These are phyloP conservation scores for Heterobasidion annosum DNA, from an alignment of 1,284 basidiomycete genomes.

Conservation along the genomic window DNA sequence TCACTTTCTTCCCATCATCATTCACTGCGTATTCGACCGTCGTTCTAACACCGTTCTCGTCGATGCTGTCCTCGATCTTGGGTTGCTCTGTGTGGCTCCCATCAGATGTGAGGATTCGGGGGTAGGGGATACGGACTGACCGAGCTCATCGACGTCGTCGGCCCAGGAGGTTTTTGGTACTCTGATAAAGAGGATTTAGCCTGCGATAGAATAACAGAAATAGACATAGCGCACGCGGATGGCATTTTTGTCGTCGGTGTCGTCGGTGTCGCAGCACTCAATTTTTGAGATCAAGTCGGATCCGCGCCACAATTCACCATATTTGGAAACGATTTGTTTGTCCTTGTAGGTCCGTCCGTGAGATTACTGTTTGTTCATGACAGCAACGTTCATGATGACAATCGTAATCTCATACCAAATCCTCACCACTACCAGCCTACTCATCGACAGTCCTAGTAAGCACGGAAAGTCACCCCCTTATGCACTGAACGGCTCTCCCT, in stretches of 20 bases:
- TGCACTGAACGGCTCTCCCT: background rate
- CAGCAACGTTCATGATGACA: background rate
- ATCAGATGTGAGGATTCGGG: background rate
- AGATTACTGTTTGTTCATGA: background rate
- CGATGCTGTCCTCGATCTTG: constrained; percentile 58
- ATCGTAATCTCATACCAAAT: background rate
- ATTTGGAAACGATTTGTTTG: background rate
- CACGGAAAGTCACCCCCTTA: too few species aligned
- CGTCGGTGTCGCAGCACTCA: background rate
- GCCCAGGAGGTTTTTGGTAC: constrained; percentile 69
- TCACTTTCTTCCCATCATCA: constrained; percentile 93
- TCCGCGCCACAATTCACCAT: background rate
- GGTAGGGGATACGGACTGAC: constrained; percentile 20
- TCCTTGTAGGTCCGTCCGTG: background rate
- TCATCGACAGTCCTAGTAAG: background rate
- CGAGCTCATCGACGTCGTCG: constrained; percentile 74
- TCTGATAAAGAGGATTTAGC: constrained; percentile 2
- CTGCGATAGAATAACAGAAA: background rate
- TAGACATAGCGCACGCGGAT: background rate
- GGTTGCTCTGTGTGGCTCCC: constrained; percentile 22
- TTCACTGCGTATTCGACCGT: constrained; percentile 81
- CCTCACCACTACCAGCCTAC: constrained; percentile 7
- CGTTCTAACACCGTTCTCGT: constrained; percentile 86
- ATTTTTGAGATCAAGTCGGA: background rate
- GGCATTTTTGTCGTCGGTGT: background rate